These are phyloP conservation scores for Oehlia diaphana DNA, from an alignment of 192 early-diverging fungal species.

Conservation along the genomic window DNA sequence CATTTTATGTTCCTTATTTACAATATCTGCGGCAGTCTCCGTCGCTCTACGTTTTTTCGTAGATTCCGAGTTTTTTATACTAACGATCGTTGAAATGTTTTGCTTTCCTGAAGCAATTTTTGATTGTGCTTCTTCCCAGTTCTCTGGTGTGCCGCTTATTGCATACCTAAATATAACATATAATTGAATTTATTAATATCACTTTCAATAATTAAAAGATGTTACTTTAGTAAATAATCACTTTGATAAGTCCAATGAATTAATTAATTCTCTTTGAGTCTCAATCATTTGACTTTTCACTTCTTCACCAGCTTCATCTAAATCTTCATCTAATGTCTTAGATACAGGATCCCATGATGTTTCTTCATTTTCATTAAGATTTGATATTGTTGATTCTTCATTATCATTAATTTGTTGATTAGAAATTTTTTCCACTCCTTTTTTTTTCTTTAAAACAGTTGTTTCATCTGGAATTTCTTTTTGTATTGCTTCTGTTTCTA, in stretches of 20 bases:
- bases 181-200: conserved; percentile 8
- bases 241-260: conserved; percentile 72
- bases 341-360: conserved; percentile 84
- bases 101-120: conserved; percentile 59
- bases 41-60: conserved; percentile 51
- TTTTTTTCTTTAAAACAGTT: conserved; percentile 35
- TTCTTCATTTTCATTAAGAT: conserved; percentile 56
- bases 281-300: conserved; percentile 61
- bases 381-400: conserved; percentile 44
- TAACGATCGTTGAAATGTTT: conserved; percentile 63
- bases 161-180: conserved; percentile 52
- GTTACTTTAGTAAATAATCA: conserved; percentile 39
- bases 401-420: conserved; percentile 32
- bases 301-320: conserved; percentile 80
- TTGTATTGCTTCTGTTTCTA: conserved; percentile 56
- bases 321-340: conserved; percentile 79
- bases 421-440: conserved; percentile 20
- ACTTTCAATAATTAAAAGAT: conserved; percentile 32
- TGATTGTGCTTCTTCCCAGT: conserved; percentile 69
- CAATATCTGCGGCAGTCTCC: conserved; percentile 50
- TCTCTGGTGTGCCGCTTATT: conserved; percentile 67
- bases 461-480: conserved; percentile 44
- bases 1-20: conserved; percentile 46
- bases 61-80: conserved; percentile 68
- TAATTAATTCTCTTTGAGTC: conserved; percentile 81